Conservation (phyloP, 176 grass and related monocot species). For the Musa beccarii region DNA sequence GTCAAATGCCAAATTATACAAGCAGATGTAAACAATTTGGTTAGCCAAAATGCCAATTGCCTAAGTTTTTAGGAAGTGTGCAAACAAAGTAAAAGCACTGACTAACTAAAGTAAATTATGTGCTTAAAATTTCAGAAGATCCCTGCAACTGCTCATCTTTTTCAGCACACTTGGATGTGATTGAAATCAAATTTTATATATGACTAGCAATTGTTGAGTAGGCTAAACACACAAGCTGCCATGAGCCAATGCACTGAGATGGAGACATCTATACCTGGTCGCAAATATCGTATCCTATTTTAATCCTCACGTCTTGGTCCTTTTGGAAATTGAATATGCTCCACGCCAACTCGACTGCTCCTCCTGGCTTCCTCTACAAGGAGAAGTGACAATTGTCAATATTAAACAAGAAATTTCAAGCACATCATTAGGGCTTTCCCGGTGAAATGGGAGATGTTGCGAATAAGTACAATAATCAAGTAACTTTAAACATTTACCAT, state of each 20-base stretch:
- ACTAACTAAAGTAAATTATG: too few species aligned
- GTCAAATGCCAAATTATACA: too few species aligned
- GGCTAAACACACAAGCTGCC: not conserved
- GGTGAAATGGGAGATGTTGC: too few species aligned
- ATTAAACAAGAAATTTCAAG: not conserved
- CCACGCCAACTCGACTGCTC: constrained; percentile 61
- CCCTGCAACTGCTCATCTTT: too few species aligned
- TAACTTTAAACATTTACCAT: too few species aligned
- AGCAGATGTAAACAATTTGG: too few species aligned
- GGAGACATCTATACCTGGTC: constrained; percentile 38
- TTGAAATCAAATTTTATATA: not conserved
- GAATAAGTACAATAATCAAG: too few species aligned
- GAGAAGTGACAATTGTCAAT: constrained; percentile 2
- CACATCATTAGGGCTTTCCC: too few species aligned
- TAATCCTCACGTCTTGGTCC: constrained; percentile 88
- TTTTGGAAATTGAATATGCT: constrained; percentile 61
- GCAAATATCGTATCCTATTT: constrained; percentile 56
- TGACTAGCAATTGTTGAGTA: not conserved
- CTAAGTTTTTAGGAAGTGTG: too few species aligned
- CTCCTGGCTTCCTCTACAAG: constrained; percentile 37
- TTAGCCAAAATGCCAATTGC: too few species aligned
- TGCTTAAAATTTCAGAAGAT: too few species aligned
- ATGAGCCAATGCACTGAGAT: not conserved
- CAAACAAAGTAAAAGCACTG: too few species aligned
- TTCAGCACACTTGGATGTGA: not conserved